phyloP scores from a whole-genome alignment of 1,284 basidiomycete genomes.

The Ganoderma boninense region DNA sequence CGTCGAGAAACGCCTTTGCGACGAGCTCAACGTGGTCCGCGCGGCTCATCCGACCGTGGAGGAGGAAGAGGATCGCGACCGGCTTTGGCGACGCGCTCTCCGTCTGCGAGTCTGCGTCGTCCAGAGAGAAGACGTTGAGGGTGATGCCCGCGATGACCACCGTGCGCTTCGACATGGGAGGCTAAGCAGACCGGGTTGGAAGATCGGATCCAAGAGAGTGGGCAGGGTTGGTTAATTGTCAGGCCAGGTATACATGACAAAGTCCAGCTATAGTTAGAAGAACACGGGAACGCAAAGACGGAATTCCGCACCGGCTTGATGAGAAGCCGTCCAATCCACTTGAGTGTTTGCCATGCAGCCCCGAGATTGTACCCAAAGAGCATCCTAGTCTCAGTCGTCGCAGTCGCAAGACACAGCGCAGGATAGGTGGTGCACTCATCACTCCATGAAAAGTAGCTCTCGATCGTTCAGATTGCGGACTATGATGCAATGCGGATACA shows the following conservation, averaged over 20 bases:
- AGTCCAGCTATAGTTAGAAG: background rate
- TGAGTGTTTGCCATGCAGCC: slow-evolving; percentile 12
- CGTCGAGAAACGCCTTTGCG: slow-evolving; percentile 43
- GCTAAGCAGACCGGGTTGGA: background rate
- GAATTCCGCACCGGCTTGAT: slow-evolving; percentile 6
- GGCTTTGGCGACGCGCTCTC: slow-evolving; percentile 35
- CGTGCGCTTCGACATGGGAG: slow-evolving; percentile 39
- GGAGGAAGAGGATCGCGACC: slow-evolving; percentile 62
- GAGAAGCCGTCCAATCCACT: slow-evolving; percentile 14
- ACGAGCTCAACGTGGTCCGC: slow-evolving; percentile 40
- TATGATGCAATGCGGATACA: background rate
- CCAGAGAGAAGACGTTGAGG: slow-evolving; percentile 39
- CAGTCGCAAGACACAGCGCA: background rate
- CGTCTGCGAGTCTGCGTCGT: slow-evolving; percentile 12
- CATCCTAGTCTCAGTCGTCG: background rate
- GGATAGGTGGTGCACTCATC: background rate
- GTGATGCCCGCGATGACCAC: slow-evolving; percentile 54
- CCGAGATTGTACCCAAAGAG: slow-evolving; percentile 12
- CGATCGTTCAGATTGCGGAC: background rate
- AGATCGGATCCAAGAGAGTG: background rate
- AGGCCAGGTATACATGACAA: background rate
- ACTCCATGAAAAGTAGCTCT: no score
- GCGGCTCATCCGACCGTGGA: slow-evolving; percentile 61
- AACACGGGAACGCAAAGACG: background rate
- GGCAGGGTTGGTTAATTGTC: background rate